Base-by-base conservation (phyloP, 805 yeast species). In the Wickerhamomyces strasburgensis region DNA sequence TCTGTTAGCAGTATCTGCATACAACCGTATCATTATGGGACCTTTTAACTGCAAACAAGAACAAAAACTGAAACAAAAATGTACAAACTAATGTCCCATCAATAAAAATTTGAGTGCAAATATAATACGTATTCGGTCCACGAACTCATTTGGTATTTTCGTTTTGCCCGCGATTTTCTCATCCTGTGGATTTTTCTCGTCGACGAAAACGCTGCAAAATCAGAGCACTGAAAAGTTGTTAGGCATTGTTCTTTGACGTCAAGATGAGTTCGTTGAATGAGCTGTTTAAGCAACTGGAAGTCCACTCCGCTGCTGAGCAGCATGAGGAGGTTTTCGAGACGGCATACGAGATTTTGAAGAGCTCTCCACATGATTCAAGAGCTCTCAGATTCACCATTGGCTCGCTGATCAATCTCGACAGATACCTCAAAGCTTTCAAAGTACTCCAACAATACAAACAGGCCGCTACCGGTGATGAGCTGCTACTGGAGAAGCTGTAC, bases 391-490 rank as follows among this genome's bases (percentile, higher is more conserved):
- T 65, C 34, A 75, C 78, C 46, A 54, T 81, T 24, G 78, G 79
- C 5, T 71, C 88, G 3, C 59, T 78, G 50, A 80, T 82, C 57
- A 76, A 79, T 49, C 62, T 75, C 51, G 89, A 82, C 53, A 72
- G 72, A 43, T 83, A 82, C 53, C 58, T 62, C 35, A 59, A 63
- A 38, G 87, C 84, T 0, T 48, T 60, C 13, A 62, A 67, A 31
- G 48, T 76, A 27, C 52, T 80, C 31, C 50, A 61, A 14, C 46
- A 49, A 9, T 62, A 65, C 14, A 57, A 68, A 10, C 42, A 33
- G 30, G 44, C 45, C 2, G 62, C 61, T 14, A 67, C 62, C 6
- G 52, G 65, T 21, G 61, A 59, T 10, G 49, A 44, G 13, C 60
- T 72, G 23, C 50, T 67, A 2, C 52, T 80, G 41, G 90, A 81